These are phyloP conservation scores for Periconia macrospinosa DNA, from an alignment of 2,329 filamentous ascomycete species.

Conservation along the genomic window DNA sequence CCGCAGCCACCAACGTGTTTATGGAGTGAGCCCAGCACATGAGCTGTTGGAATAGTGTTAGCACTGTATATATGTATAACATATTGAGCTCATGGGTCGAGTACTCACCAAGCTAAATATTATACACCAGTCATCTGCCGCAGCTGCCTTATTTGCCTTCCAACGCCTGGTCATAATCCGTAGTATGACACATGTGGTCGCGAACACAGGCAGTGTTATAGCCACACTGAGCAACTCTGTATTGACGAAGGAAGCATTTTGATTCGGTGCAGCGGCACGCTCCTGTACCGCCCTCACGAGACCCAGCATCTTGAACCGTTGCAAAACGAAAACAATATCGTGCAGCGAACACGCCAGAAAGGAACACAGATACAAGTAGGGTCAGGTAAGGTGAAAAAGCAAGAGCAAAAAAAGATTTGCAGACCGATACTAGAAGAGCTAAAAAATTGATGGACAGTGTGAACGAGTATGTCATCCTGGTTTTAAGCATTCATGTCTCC, in stretches of 20 bases:
- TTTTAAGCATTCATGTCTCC: background rate
- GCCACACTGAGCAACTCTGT: conserved; percentile 12
- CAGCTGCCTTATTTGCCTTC: background rate
- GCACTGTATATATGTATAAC: background rate
- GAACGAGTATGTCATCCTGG: background rate
- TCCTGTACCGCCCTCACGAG: background rate
- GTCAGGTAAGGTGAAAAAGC: background rate
- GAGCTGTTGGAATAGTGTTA: conserved; percentile 3
- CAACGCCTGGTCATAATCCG: conserved; percentile 9
- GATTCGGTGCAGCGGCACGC: background rate
- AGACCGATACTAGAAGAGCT: background rate
- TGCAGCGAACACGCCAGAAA: background rate
- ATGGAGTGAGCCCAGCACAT: conserved; percentile 18
- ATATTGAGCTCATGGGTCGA: background rate
- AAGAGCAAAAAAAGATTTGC: background rate
- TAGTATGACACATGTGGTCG: conserved; percentile 5
- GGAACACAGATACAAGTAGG: background rate
- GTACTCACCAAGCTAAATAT: conserved; percentile 10
- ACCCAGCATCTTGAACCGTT: background rate
- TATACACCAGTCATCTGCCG: conserved; percentile 13
- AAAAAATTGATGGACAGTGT: background rate
- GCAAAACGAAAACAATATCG: background rate
- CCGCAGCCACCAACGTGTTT: conserved; percentile 14
- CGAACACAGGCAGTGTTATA: conserved; percentile 15
- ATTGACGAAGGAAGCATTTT: conserved; percentile 12